Conservation (phyloP, 2,329 filamentous ascomycete species). For the Fusarium xylarioides region DNA sequence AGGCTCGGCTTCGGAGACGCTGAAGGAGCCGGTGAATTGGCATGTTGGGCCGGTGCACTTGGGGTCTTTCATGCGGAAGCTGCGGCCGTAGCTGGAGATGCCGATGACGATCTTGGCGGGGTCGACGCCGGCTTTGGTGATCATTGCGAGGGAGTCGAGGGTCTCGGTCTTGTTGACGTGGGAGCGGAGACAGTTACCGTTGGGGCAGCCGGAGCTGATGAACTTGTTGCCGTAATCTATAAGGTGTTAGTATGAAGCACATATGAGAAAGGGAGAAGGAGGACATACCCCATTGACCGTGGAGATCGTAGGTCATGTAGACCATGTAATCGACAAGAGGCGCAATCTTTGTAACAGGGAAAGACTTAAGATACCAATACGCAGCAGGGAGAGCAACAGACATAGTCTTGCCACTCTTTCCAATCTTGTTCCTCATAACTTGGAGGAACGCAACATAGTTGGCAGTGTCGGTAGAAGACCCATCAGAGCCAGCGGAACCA, state of each 20-base stretch:
- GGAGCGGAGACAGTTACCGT: conserved; percentile 48
- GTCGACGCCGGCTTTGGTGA: conserved; percentile 49
- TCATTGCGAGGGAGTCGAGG: conserved; percentile 47
- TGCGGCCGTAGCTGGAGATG: conserved; percentile 43
- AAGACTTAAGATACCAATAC: conserved; percentile 51
- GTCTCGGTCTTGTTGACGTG: conserved; percentile 54
- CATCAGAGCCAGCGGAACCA: conserved; percentile 38
- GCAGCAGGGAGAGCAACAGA: conserved; percentile 52
- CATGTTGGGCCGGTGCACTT: conserved; percentile 40
- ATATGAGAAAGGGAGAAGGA: accelerated
- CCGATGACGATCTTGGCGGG: conserved; percentile 45
- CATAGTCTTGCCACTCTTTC: conserved; percentile 42
- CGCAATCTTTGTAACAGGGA: conserved; percentile 47
- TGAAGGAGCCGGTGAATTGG: conserved; percentile 39
- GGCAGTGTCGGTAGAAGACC: conserved; percentile 45
- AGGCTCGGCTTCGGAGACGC: conserved; percentile 32
- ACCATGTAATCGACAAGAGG: conserved; percentile 48
- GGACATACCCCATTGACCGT: conserved; percentile 47
- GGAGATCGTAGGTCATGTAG: conserved; percentile 51
- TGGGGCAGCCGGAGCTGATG: conserved; percentile 39
- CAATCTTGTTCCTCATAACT: conserved; percentile 42
- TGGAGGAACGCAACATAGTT: conserved; percentile 50
- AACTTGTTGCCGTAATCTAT: conserved; percentile 42
- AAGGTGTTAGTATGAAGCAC: neutral
- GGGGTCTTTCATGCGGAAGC: conserved; percentile 41